A percentile compares a stretch with the other conserved stretches of the same genome.
Evolutionary conservation across 768 basidiomycete species (phyloP).

Genomic region (Sutorius australiensis): DNA sequence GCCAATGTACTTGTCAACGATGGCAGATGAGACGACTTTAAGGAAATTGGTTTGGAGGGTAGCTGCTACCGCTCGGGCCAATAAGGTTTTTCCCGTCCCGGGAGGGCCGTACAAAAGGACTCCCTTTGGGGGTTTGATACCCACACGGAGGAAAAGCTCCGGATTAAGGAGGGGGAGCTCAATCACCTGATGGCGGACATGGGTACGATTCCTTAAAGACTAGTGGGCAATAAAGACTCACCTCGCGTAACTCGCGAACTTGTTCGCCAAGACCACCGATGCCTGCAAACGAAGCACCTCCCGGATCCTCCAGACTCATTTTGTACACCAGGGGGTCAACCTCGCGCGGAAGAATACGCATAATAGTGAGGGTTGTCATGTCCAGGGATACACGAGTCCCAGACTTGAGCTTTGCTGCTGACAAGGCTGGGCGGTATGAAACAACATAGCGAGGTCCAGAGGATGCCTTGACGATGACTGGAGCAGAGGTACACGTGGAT

Average conservation of each 20-base stretch:
- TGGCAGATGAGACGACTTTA: conserved; percentile 97
- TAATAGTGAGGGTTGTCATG: conserved; percentile 98
- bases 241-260: conserved; percentile 94
- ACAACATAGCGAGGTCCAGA: conserved; percentile 98
- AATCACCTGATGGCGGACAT: conserved; percentile 61
- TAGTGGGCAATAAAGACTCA: conserved; percentile 32
- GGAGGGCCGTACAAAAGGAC: conserved; percentile 96
- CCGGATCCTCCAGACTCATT: conserved; percentile 98
- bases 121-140: conserved; percentile 94
- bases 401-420: conserved; percentile 86
- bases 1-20: conserved; percentile 98
- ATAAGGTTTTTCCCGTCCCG: conserved; percentile 93
- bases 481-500: background rate
- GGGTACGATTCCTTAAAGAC: background rate
- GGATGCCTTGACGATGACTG: conserved; percentile 98
- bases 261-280: conserved; percentile 96
- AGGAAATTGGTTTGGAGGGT: conserved; percentile 95
- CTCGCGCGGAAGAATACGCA: conserved; percentile 96
- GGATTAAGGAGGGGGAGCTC: conserved; percentile 93
- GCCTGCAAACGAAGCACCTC: conserved; percentile 91
- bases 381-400: conserved; percentile 96
- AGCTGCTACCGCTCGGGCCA: conserved; percentile 94
- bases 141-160: conserved; percentile 91
- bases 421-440: conserved; percentile 89
- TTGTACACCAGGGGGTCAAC: conserved; percentile 99